Conservation (phyloP, 148 eudicot genomes). For the Fagopyrum homotropicum region DNA sequence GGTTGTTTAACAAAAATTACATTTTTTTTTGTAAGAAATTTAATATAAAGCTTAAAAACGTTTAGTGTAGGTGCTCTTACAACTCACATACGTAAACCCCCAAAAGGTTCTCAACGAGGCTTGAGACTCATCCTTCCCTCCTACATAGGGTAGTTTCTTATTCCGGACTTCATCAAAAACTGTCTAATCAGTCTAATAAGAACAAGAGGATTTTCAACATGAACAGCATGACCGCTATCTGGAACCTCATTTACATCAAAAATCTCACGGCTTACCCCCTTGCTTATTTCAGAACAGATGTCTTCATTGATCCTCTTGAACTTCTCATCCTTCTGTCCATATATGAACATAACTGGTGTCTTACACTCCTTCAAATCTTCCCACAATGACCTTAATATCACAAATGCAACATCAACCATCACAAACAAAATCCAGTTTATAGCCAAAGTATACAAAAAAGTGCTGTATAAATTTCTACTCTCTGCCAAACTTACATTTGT, state of each 20-base stretch:
- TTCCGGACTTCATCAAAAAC: constrained; percentile 30
- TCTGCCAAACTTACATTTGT: constrained; percentile 61
- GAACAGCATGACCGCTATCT: constrained; percentile 81
- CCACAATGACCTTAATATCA: constrained; percentile 60
- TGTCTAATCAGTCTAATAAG: constrained; percentile 43
- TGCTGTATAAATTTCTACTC: neutral
- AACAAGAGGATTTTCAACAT: constrained; percentile 80
- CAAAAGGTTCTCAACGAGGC: too few species aligned
- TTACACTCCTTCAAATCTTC: constrained; percentile 63
- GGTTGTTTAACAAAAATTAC: too few species aligned
- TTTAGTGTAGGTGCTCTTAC: too few species aligned
- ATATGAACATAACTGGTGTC: constrained; percentile 48
- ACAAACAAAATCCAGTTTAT: neutral
- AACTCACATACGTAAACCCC: too few species aligned
- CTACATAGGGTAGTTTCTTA: neutral
- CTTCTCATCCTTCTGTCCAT: constrained; percentile 70
- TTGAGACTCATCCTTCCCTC: neutral
- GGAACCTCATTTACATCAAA: constrained; percentile 48
- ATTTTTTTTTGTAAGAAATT: too few species aligned
- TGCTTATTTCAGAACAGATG: constrained; percentile 29
- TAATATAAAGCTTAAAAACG: too few species aligned
- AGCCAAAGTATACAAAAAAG: neutral
- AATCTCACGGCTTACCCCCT: constrained; percentile 13
- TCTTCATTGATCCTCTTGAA: constrained; percentile 53
- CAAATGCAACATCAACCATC: neutral